These are phyloP conservation scores for Psophocarpus tetragonolobus DNA, from an alignment of 306 rosid genomes.

Conservation along the genomic window DNA sequence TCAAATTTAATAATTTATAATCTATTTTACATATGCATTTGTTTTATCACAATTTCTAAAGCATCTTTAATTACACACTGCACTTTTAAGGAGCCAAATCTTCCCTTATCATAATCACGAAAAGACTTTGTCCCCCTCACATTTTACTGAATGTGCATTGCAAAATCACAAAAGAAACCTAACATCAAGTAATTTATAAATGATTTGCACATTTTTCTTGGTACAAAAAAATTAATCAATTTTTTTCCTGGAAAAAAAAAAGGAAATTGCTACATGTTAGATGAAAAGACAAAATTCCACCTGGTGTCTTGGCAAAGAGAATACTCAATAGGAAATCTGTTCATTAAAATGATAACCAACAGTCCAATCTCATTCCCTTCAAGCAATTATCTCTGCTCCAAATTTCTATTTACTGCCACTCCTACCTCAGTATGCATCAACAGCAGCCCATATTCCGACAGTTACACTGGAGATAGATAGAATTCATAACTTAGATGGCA, in stretches of 20 bases:
- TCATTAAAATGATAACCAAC: constrained; percentile 33
- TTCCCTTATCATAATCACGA: neutral
- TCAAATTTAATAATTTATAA: neutral
- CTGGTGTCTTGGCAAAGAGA: constrained; percentile 37
- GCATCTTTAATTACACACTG: neutral
- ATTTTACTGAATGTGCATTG: neutral
- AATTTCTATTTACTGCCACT: constrained; percentile 32
- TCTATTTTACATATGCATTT: neutral
- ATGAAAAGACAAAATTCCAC: constrained; percentile 27
- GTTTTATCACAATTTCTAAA: neutral
- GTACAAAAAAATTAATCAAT: constrained; percentile 43
- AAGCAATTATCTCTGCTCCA: constrained; percentile 32
- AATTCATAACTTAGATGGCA: constrained; percentile 30
- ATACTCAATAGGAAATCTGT: constrained; percentile 41
- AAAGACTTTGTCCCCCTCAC: neutral
- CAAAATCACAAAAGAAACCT: neutral
- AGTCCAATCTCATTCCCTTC: constrained; percentile 38
- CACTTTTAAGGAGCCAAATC: neutral
- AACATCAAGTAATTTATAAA: constrained; percentile 44
- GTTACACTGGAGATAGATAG: constrained; percentile 22
- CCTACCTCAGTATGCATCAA: constrained; percentile 24
- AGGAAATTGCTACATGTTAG: constrained; percentile 41
- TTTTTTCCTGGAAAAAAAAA: constrained; percentile 33
- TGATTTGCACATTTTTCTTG: constrained; percentile 47
- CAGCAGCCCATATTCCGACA: constrained; percentile 2